Evolutionary conservation across 108 stramenopile genomes (phyloP), one percentile per base, ranked within the genome.

Genomic region (Mediolabrus comicus): DNA sequence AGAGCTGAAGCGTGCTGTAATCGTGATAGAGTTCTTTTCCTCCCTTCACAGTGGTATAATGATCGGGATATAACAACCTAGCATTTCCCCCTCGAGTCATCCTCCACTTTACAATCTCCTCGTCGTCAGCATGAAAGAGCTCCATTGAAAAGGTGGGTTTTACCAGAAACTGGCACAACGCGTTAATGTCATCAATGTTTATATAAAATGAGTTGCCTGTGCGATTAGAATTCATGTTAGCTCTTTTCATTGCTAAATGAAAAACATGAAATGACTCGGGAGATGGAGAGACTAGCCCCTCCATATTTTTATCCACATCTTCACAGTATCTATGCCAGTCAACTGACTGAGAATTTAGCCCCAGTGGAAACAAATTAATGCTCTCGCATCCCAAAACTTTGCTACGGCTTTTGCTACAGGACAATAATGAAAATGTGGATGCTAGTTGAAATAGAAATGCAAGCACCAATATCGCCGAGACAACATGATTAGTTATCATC

Each of bases 211-310:
- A 56, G 26, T 30, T 4, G 10, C 29, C 14, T 67, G n/a, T 6
- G 9, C 31, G 14, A 59, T 31, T n/a, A 62, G 28, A 27, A 3
- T 56, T 46, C 6, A n/a, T 14, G 49, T 71, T 65, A 36, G 71
- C 65, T 30, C 59, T 65, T 13, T 8, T 13, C 25, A 76, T 63
- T 33, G 33, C 16, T 11, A 29, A 56, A 54, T 76, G 69, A 25
- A 76, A 26, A 16, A 70, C 63, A 55, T 49, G 53, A 55, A 71
- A 76, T 54, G 69, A 76, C 38, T 76, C 75, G 11, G 75, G 69
- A n/a, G 75, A 62, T 43, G 75, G 69, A 29, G 70, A 71, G 39
- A 76, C 70, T 5, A 76, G 64, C 11, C 55, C 62, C 41, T 57
- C 38, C 26, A 76, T 4, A 54, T 53, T 39, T 71, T 55, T 32